A percentile compares a stretch with the other conserved stretches of the same genome.
Evolutionary conservation across 2,329 filamentous ascomycete genomes (phyloP).

Genomic region (Pseudogymnoascus sp.): DNA sequence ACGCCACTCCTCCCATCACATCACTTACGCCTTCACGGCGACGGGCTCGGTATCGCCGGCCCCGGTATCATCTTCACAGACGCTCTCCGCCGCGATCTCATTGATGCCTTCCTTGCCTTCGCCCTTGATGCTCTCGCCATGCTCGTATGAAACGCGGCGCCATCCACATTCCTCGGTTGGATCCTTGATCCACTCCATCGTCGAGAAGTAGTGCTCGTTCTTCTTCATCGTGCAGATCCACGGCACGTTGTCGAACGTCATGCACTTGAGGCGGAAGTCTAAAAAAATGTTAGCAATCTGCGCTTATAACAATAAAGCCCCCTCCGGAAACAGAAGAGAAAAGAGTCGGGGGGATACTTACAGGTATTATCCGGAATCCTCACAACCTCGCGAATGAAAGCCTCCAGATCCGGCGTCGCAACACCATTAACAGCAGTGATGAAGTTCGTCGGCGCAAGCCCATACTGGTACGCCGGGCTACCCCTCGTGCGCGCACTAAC

Average conservation of each 20-base stretch:
- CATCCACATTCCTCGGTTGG: conserved; percentile 50
- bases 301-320: background rate
- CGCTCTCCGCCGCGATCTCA: conserved; percentile 16
- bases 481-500: conserved; percentile 80
- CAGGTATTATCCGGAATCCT: conserved; percentile 93
- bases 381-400: conserved; percentile 72
- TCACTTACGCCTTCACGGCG: background rate
- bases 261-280: conserved; percentile 93
- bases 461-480: conserved; percentile 80
- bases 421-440: conserved; percentile 92
- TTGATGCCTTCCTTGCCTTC: conserved; percentile 36
- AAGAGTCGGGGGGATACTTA: conserved; percentile 32
- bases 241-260: conserved; percentile 95
- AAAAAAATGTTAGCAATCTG: conserved; percentile 12
- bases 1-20: background rate
- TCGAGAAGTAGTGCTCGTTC: conserved; percentile 90
- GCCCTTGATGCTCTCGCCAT: conserved; percentile 41
- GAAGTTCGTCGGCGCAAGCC: conserved; percentile 92
- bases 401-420: conserved; percentile 70
- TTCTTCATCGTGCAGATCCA: conserved; percentile 99
- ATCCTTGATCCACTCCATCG: conserved; percentile 62
- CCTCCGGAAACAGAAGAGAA: conserved; percentile 6
- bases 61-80: background rate
- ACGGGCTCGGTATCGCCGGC: background rate
- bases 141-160: conserved; percentile 55